phyloP scores from a whole-genome alignment of 768 basidiomycete species.

The Termitomyces sp. region DNA sequence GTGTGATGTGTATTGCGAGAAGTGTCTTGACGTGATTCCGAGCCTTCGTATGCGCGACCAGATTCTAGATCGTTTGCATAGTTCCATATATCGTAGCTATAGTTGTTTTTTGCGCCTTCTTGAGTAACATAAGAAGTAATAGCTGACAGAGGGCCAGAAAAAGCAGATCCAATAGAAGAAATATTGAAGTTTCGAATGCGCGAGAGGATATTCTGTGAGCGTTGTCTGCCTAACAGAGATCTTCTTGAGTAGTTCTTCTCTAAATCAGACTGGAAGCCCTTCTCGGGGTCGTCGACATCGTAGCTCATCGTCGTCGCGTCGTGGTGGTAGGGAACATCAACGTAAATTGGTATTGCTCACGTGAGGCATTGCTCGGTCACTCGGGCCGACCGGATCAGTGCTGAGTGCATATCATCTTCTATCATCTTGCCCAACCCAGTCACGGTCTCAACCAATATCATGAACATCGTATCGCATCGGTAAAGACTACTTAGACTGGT shows the following conservation, averaged over 20 bases:
- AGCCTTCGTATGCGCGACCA: constrained; percentile 2
- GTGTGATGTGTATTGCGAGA: neutral
- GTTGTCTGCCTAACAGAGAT: neutral
- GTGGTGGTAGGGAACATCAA: neutral
- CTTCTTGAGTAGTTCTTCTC: constrained; percentile 1
- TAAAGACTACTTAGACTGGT: neutral
- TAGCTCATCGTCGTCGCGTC: constrained; percentile 13
- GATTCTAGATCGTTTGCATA: constrained; percentile 17
- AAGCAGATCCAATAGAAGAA: constrained; percentile 22
- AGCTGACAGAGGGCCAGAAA: constrained; percentile 20
- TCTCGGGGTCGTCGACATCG: constrained; percentile 17
- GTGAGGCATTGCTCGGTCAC: too few relatives aligned
- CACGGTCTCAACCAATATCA: neutral
- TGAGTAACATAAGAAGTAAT: constrained; percentile 14
- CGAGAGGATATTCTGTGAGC: constrained; percentile 18
- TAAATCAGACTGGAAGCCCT: constrained; percentile 4
- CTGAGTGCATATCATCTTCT: too few relatives aligned
- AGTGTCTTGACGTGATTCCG: constrained; percentile 8
- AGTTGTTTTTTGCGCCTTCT: constrained; percentile 6
- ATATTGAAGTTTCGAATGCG: constrained; percentile 25
- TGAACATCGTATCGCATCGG: neutral
- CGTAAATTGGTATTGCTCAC: too few relatives aligned
- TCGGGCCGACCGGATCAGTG: neutral
- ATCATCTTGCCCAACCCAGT: neutral
- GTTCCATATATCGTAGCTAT: constrained; percentile 9